These are phyloP conservation scores for Tolypocladium tundrense DNA, from an alignment of 2,329 filamentous ascomycete species.

Conservation along the genomic window DNA sequence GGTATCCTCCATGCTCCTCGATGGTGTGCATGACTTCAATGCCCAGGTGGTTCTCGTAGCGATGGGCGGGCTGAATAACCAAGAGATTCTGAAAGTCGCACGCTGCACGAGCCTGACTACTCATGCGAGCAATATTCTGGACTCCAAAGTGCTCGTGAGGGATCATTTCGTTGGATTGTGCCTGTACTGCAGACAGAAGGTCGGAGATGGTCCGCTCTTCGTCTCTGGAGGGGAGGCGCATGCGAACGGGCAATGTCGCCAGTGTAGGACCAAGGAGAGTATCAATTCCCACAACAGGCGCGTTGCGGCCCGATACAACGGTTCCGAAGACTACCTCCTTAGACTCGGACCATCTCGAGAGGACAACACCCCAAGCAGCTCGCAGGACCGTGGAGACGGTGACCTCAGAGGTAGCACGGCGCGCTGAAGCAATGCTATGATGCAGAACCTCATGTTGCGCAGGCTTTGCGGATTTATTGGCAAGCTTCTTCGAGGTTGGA, in stretches of 20 bases:
- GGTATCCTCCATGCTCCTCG: neutral
- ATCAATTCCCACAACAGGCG: slow-evolving; percentile 1
- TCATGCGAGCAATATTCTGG: slow-evolving; percentile 2
- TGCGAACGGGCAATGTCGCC: slow-evolving; percentile 2
- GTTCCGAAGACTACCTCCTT: neutral
- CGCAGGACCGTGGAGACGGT: slow-evolving; percentile 1
- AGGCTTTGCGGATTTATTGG: neutral
- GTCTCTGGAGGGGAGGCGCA: neutral
- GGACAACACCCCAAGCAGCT: neutral
- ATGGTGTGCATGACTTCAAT: neutral
- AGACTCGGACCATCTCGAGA: neutral
- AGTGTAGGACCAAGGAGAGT: slow-evolving; percentile 2
- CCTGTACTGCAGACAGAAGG: neutral
- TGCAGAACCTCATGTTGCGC: neutral
- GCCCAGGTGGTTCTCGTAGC: neutral
- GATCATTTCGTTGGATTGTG: slow-evolving; percentile 1
- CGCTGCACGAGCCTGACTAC: neutral
- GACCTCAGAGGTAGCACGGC: neutral
- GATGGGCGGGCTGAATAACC: slow-evolving; percentile 2
- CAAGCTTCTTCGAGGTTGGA: neutral
- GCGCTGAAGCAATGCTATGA: neutral
- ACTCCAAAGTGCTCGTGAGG: slow-evolving; percentile 3
- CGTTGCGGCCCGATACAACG: neutral
- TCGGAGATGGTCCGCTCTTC: neutral
- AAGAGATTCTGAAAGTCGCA: slow-evolving; percentile 4